phyloP scores from a whole-genome alignment of 768 basidiomycete genomes.

The Auriscalpium vulgare region DNA sequence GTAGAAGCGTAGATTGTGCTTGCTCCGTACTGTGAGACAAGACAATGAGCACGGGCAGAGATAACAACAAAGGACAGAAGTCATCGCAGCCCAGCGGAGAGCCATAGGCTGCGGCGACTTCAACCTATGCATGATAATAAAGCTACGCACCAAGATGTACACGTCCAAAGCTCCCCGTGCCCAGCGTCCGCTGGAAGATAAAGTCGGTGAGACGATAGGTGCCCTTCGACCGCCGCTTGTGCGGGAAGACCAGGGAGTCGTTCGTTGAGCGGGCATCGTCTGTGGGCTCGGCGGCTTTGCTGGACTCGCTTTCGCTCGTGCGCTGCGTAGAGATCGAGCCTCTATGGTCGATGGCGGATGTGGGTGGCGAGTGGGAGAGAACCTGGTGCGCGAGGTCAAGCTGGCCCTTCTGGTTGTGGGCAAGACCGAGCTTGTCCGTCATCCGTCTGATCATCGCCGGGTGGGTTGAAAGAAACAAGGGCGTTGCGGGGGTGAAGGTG shows the following conservation, averaged over 20 bases:
- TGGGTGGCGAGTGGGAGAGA: neutral
- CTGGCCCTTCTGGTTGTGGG: conserved; percentile 10
- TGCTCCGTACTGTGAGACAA: conserved; percentile 61
- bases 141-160: conserved; percentile 68
- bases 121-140: too few relatives aligned
- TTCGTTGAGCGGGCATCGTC: conserved; percentile 6
- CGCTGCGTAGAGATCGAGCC: conserved; percentile 63
- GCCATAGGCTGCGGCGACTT: too few relatives aligned
- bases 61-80: neutral
- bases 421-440: conserved; percentile 25
- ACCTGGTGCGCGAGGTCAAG: conserved; percentile 14
- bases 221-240: conserved; percentile 46
- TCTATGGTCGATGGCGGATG: conserved; percentile 35
- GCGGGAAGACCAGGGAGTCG: conserved; percentile 19
- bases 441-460: conserved; percentile 24
- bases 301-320: conserved; percentile 46
- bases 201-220: conserved; percentile 72
- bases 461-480: neutral
- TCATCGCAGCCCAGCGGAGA: neutral
- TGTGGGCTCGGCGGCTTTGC: conserved; percentile 32
- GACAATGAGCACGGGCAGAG: neutral
- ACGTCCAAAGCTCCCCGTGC: conserved; percentile 96
- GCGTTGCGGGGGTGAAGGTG: neutral
- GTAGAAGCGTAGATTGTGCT: conserved; percentile 92
- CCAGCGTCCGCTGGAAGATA: conserved; percentile 73